These are phyloP conservation scores for Kwoniella europaea DNA, from an alignment of 768 basidiomycete species.

Conservation along the genomic window DNA sequence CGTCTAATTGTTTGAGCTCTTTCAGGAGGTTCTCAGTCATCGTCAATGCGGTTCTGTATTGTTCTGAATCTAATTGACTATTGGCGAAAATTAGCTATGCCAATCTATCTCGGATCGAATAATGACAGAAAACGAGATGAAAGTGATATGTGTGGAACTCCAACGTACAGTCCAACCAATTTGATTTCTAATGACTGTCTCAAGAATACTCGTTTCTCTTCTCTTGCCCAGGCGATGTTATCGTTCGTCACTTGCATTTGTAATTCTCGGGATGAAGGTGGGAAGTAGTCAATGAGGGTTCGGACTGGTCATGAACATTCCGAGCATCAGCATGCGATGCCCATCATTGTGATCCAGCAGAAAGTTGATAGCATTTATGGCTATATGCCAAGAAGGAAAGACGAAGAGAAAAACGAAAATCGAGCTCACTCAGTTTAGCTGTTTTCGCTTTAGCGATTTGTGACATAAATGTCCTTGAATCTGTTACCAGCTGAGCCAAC, in stretches of 20 bases:
- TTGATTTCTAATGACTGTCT: constrained; percentile 92
- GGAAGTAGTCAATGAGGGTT: constrained; percentile 89
- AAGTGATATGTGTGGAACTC: background rate
- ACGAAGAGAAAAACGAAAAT: background rate
- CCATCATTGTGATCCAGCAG: background rate
- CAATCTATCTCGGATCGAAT: no score
- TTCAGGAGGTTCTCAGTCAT: constrained; percentile 86
- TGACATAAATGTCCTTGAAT: constrained; percentile 83
- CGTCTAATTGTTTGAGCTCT: constrained; percentile 90
- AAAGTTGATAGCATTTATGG: background rate
- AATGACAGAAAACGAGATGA: background rate
- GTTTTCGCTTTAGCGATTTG: constrained; percentile 98
- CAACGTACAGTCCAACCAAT: constrained; percentile 68
- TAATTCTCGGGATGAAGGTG: constrained; percentile 70
- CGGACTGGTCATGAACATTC: constrained; percentile 66
- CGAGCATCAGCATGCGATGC: background rate
- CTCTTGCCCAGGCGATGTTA: constrained; percentile 89
- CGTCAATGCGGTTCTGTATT: constrained; percentile 76
- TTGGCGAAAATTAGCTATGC: no score
- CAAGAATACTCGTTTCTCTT: constrained; percentile 91
- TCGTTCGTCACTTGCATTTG: constrained; percentile 87
- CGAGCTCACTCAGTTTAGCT: constrained; percentile 81
- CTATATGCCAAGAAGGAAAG: background rate
- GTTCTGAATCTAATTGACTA: constrained; percentile 71
- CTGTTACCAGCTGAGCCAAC: constrained; percentile 81